Evolutionary conservation across 441 rosid genomes (phyloP), one percentile per base, ranked within the genome.

Genomic region (Melastoma candidum): DNA sequence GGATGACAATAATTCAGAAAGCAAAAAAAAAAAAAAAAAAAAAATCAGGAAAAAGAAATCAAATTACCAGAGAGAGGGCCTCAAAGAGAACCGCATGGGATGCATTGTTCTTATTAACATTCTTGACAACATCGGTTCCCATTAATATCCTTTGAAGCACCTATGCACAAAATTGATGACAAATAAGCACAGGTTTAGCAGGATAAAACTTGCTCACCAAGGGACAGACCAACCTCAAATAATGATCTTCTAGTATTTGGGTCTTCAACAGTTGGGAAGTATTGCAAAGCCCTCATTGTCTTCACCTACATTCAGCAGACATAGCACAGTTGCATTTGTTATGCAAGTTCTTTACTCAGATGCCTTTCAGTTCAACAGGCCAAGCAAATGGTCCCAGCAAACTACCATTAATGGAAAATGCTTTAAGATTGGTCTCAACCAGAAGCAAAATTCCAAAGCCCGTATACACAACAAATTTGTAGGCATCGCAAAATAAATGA

Each of bases 61-160:
- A 64, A 74, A 89, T 83, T 78, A 90, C 97, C 68, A 94, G 83
- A 53, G 97, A 85, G 65, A 94, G 90, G 54, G 99, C 97, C 76
- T 94, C 99, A 78, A 94, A 90, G 53, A 94, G 99, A 63, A 94
- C 99, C 48, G 96, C 99, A 68, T 94, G 99, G 6, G 99, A 88
- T 24, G 96, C 99, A 72, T 94, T 94, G 77, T 94, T 94, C 79
- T 94, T 94, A 68, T 94, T 94, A 49, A 94, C 97, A 63, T 94
- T 94, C 76, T 94, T 94, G 51, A 94, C 99, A 59, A 90, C 99
- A 75, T 94, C 99, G 60, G 99, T 94, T 61, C 99, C 99, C 97
- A 94, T 87, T 52, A 94, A 71, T 73, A 90, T 83, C 67, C 95
- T 83, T 67, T 94, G 99, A 36, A 94, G 82, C 56, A 90, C 97